Evolutionary conservation across 1,139 yeast genomes (phyloP).

Genomic region (Suhomyces panamericanus): DNA sequence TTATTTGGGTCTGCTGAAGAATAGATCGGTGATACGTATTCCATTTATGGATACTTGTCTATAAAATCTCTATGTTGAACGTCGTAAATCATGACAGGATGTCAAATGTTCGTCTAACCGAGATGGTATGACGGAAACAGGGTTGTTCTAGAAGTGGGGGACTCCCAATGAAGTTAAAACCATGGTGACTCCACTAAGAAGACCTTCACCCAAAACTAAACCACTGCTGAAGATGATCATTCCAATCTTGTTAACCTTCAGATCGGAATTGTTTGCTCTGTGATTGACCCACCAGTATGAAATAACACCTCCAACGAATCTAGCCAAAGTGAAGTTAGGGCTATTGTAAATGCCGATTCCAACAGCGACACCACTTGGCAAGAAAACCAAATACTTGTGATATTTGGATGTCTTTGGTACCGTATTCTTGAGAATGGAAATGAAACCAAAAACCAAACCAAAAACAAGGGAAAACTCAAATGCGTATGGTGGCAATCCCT

Average conservation of each 20-base stretch:
- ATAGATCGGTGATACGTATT: background rate
- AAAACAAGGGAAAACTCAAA: constrained; percentile 62
- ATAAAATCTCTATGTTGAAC: background rate
- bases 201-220: constrained; percentile 89
- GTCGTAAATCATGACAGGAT: background rate
- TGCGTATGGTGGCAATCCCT: constrained; percentile 83
- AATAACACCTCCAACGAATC: constrained; percentile 86
- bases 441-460: constrained; percentile 66
- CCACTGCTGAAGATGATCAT: constrained; percentile 92
- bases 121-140: too few relatives aligned
- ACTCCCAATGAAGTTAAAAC: constrained; percentile 64
- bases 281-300: constrained; percentile 59
- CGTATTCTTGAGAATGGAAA: constrained; percentile 65
- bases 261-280: constrained; percentile 27
- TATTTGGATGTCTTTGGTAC: constrained; percentile 40
- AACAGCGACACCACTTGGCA: constrained; percentile 95
- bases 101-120: background rate
- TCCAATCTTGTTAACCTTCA: constrained; percentile 49
- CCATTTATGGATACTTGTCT: background rate
- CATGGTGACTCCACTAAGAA: constrained; percentile 81
- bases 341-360: constrained; percentile 95
- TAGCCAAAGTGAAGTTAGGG: constrained; percentile 89
- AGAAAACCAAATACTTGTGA: constrained; percentile 50
- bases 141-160: constrained; percentile 30
- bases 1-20: too few relatives aligned